phyloP scores from a whole-genome alignment of 2,329 filamentous ascomycete genomes.

The Ophiostoma pallidulum region DNA sequence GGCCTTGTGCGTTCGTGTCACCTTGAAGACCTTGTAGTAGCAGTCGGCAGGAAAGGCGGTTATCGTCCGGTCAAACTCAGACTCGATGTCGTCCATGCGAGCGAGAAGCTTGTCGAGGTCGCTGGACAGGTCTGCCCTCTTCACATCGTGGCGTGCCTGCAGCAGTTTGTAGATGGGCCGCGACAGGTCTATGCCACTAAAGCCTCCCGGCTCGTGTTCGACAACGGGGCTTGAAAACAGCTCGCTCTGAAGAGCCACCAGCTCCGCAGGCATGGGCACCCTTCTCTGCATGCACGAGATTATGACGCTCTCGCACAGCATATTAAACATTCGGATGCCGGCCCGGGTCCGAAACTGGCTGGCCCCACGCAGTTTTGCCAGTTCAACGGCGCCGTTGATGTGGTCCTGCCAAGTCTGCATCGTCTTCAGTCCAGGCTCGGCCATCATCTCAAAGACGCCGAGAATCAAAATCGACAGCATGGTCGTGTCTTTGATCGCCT shows the following conservation, averaged over 20 bases:
- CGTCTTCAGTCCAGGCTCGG: slow-evolving; percentile 36
- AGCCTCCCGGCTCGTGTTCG: slow-evolving; percentile 25
- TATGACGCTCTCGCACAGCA: slow-evolving; percentile 41
- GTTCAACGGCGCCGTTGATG: slow-evolving; percentile 40
- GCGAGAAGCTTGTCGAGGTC: slow-evolving; percentile 34
- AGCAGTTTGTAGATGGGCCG: slow-evolving; percentile 36
- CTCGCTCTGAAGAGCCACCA: slow-evolving; percentile 37
- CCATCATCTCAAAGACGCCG: slow-evolving; percentile 45
- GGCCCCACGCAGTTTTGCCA: slow-evolving; percentile 40
- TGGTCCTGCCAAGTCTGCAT: slow-evolving; percentile 44
- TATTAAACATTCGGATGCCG: slow-evolving; percentile 43
- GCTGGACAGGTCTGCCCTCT: slow-evolving; percentile 25
- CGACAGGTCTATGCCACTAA: slow-evolving; percentile 30
- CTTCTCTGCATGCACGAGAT: slow-evolving; percentile 43
- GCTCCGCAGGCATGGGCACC: slow-evolving; percentile 36
- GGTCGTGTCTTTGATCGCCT: slow-evolving; percentile 39
- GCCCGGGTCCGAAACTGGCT: slow-evolving; percentile 36
- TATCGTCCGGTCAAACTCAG: slow-evolving; percentile 32
- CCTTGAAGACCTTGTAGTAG: slow-evolving; percentile 32
- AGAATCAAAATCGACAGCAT: slow-evolving; percentile 45
- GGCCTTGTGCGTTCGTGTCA: slow-evolving; percentile 31
- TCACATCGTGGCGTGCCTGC: slow-evolving; percentile 38
- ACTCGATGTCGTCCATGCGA: slow-evolving; percentile 30
- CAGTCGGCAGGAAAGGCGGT: slow-evolving; percentile 30
- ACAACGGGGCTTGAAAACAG: slow-evolving; percentile 27